Evolutionary conservation across 1,284 basidiomycete species (phyloP).

Genomic region (Trametes pubescens): DNA sequence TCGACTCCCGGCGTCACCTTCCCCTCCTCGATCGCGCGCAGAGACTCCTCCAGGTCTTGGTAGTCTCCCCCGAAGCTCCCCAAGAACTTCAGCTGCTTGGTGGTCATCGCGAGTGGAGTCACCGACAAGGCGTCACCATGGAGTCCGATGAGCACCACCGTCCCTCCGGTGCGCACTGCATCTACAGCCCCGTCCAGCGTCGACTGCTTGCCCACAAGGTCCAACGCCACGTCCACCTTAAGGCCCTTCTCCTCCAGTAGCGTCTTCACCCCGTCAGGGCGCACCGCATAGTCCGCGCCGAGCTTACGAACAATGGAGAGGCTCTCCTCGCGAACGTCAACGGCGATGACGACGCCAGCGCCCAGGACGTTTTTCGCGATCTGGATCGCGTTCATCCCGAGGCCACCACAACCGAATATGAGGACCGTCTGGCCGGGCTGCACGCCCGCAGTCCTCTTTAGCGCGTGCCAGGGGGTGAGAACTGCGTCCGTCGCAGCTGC

Average conservation of each 20-base stretch:
- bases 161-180: constrained; percentile 27
- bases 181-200: constrained; percentile 30
- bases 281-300: constrained; percentile 33
- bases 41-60: constrained; percentile 32
- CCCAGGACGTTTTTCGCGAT: constrained; percentile 35
- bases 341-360: constrained; percentile 31
- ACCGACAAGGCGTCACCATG: constrained; percentile 19
- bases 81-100: constrained; percentile 30
- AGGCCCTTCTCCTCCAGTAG: constrained; percentile 43
- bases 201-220: constrained; percentile 41
- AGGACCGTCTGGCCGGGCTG: constrained; percentile 34
- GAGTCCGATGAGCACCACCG: constrained; percentile 32
- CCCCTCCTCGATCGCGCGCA: constrained; percentile 34
- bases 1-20: constrained; percentile 35
- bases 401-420: constrained; percentile 36
- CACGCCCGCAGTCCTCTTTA: constrained; percentile 26
- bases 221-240: constrained; percentile 48
- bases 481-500: constrained; percentile 38
- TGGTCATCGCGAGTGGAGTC: constrained; percentile 16
- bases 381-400: constrained; percentile 36
- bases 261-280: constrained; percentile 27
- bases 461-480: constrained; percentile 37
- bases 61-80: constrained; percentile 32
- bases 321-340: constrained; percentile 30
- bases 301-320: constrained; percentile 24